Evolutionary conservation across 2,329 filamentous ascomycete species (phyloP).

Genomic region (Cordyceps javanica): DNA sequence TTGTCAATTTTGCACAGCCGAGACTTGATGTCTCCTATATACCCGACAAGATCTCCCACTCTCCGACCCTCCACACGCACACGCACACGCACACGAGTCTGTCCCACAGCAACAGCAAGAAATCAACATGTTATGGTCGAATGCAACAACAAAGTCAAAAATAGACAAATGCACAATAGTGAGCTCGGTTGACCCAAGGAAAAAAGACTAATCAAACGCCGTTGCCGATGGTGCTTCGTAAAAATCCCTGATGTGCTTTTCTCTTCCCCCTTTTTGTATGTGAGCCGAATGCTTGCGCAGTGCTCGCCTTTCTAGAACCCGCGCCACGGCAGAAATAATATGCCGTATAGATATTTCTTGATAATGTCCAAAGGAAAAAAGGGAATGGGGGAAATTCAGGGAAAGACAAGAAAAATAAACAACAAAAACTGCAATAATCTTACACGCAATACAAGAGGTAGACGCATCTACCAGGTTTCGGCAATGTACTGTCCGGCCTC

Average conservation of each 20-base stretch:
- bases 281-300: conserved; percentile 11
- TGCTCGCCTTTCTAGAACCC: background rate
- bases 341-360: background rate
- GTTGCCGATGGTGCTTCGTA: conserved; percentile 2
- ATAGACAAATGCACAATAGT: background rate
- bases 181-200: background rate
- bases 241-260: background rate
- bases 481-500: conserved; percentile 93
- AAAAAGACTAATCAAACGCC: conserved; percentile 6
- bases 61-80: background rate
- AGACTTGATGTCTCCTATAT: background rate
- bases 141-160: background rate
- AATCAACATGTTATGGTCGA: background rate
- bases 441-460: background rate
- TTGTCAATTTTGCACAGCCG: background rate
- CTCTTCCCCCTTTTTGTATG: background rate
- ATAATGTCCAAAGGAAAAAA: background rate
- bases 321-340: background rate
- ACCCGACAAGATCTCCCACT: background rate
- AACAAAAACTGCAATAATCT: background rate
- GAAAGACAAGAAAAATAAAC: background rate
- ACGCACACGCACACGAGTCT: background rate
- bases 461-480: conserved; percentile 54
- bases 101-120: background rate
- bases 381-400: background rate